A percentile compares a stretch with the other conserved stretches of the same genome.
phyloP scores from a whole-genome alignment of 2,329 filamentous ascomycete genomes.

The Cladosporium sphaerospermum region DNA sequence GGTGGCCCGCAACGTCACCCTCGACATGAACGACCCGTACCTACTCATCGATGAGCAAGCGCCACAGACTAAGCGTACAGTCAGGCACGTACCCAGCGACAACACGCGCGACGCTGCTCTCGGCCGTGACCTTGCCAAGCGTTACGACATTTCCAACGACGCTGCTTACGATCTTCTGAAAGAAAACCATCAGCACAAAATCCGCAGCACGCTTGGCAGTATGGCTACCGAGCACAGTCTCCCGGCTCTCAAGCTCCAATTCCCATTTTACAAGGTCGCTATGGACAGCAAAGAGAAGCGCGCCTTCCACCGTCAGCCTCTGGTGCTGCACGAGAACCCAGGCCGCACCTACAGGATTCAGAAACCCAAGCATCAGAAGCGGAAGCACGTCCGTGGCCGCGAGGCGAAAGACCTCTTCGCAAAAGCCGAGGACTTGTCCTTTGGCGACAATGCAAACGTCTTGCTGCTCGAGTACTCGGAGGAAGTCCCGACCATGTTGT shows the following conservation, averaged over 20 bases:
- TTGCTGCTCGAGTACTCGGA: conserved; percentile 94
- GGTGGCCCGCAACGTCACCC: conserved; percentile 68
- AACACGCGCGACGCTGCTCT: conserved; percentile 63
- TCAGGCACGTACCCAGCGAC: conserved; percentile 42
- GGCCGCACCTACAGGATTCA: conserved; percentile 67
- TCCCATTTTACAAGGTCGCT: conserved; percentile 91
- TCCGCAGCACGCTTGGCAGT: conserved; percentile 84
- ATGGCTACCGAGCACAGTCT: conserved; percentile 91
- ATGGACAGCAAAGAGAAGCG: conserved; percentile 65
- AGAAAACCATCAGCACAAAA: conserved; percentile 93
- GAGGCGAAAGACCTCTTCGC: conserved; percentile 72
- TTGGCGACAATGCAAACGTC: conserved; percentile 78
- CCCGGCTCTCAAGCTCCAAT: conserved; percentile 84
- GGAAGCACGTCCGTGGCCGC: conserved; percentile 75
- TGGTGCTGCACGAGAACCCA: conserved; percentile 56
- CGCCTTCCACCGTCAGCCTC: conserved; percentile 76
- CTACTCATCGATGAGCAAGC: conserved; percentile 76
- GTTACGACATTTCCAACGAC: conserved; percentile 96
- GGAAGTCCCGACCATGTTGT: conserved; percentile 82
- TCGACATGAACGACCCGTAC: conserved; percentile 84
- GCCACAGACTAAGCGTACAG: conserved; percentile 53
- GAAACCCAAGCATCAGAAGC: conserved; percentile 66
- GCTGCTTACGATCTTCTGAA: conserved; percentile 93
- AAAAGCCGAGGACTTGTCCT: conserved; percentile 70
- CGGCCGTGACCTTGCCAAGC: conserved; percentile 65